Percentiles rank a stretch among this genome's conserved stretches.
These are phyloP conservation scores for Buxus sempervirens DNA, from an alignment of 164 flowering plant species.

Conservation along the genomic window DNA sequence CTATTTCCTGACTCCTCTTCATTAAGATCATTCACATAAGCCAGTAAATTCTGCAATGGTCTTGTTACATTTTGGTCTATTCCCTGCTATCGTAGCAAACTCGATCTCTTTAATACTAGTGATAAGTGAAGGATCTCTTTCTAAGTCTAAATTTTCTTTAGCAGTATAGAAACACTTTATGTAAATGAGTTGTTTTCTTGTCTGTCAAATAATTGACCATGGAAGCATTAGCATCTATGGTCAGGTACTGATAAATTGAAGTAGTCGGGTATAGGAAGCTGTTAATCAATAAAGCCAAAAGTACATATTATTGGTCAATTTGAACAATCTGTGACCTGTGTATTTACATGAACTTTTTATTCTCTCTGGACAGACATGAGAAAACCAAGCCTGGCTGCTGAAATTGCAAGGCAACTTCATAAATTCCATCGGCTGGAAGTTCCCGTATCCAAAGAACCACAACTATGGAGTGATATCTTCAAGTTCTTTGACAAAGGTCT, in stretches of 20 bases:
- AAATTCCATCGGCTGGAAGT: constrained; percentile 79
- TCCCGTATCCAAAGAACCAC: constrained; percentile 91
- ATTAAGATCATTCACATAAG: too few species aligned
- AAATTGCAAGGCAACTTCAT: constrained; percentile 80
- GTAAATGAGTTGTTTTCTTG: not conserved
- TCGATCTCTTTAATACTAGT: not conserved
- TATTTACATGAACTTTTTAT: constrained; percentile 7
- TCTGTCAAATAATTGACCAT: not conserved
- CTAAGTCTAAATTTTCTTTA: not conserved
- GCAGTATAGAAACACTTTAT: not conserved
- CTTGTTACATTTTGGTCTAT: not conserved
- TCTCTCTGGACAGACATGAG: constrained; percentile 62
- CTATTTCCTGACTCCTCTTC: too few species aligned
- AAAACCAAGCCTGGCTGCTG: constrained; percentile 71
- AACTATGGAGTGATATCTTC: constrained; percentile 76
- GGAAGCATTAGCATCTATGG: not conserved
- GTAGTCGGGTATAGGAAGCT: not conserved
- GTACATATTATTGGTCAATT: too few species aligned
- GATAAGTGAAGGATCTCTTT: not conserved
- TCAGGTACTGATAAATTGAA: not conserved
- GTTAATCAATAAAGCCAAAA: not conserved
- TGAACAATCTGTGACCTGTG: constrained; percentile 1
- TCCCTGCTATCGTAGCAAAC: not conserved
- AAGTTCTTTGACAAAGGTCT: constrained; percentile 78
- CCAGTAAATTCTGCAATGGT: not conserved